Conservation (phyloP, 345 rosid genomes). For the Excoecaria agallocha region DNA sequence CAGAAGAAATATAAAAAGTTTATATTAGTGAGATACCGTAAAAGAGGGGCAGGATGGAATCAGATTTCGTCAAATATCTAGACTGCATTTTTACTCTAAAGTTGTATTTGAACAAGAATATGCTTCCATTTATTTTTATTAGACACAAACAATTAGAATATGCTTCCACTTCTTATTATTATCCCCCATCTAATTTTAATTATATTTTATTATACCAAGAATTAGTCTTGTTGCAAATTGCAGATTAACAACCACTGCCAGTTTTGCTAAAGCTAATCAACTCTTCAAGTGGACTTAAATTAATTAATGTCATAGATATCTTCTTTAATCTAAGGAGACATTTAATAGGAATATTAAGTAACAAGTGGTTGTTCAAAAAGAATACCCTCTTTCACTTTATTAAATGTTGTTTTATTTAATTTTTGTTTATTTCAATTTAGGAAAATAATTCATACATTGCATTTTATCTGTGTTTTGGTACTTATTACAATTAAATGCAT, state of each 20-base stretch:
- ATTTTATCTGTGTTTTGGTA: too few relatives aligned
- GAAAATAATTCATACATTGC: too few relatives aligned
- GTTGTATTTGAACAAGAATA: conserved; percentile 20
- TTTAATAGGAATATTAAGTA: neutral
- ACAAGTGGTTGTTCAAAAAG: neutral
- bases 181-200: too few relatives aligned
- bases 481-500: too few relatives aligned
- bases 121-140: conserved; percentile 4
- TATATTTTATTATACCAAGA: too few relatives aligned
- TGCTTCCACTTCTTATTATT: conserved; percentile 1
- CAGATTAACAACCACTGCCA: neutral
- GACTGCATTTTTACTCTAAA: conserved; percentile 9
- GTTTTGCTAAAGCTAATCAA: neutral
- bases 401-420: too few relatives aligned
- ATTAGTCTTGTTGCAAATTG: neutral
- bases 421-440: too few relatives aligned
- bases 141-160: too few relatives aligned
- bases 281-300: too few relatives aligned
- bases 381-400: too few relatives aligned
- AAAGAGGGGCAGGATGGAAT: conserved; percentile 12
- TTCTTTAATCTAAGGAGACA: too few relatives aligned
- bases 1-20: conserved; percentile 15
- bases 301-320: neutral
- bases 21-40: neutral
- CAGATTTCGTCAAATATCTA: neutral